Conservation (phyloP, 495 filamentous ascomycete species). For the Zalerion maritima region DNA sequence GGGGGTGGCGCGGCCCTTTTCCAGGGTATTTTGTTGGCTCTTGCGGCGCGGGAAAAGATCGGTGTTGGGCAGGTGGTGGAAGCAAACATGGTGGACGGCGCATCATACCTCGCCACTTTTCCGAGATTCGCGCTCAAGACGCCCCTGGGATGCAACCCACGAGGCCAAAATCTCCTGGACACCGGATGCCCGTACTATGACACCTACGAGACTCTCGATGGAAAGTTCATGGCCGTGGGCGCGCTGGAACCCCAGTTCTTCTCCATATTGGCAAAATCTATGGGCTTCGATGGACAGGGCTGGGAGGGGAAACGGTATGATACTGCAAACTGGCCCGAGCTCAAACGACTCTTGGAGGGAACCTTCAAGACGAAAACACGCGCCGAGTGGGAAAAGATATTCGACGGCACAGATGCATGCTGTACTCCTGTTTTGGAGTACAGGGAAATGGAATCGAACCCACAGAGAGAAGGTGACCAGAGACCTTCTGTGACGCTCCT, state of each 20-base stretch:
- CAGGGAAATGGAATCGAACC: conserved; percentile 48
- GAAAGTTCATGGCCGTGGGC: conserved; percentile 76
- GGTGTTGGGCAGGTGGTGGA: conserved; percentile 80
- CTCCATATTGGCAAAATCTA: conserved; percentile 43
- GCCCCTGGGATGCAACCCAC: conserved; percentile 40
- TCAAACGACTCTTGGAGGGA: conserved; percentile 43
- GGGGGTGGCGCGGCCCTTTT: conserved; percentile 76
- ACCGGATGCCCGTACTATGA: conserved; percentile 79
- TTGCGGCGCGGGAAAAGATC: conserved; percentile 36
- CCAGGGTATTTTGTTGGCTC: conserved; percentile 49
- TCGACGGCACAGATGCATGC: conserved; percentile 84
- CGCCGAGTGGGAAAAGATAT: conserved; percentile 68
- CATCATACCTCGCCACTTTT: conserved; percentile 61
- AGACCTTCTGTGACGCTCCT: conserved; percentile 56
- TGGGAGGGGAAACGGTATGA: conserved; percentile 43
- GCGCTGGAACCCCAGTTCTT: conserved; percentile 85
- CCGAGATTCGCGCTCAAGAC: conserved; percentile 47
- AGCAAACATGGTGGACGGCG: conserved; percentile 92
- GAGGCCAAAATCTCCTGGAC: conserved; percentile 71
- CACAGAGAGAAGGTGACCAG: conserved; percentile 50
- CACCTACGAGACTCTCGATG: conserved; percentile 72
- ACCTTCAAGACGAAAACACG: conserved; percentile 62
- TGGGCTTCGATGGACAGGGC: conserved; percentile 37
- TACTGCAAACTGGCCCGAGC: conserved; percentile 45
- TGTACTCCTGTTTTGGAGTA: conserved; percentile 74